Base-by-base conservation (phyloP, 2,329 filamentous ascomycete species). In the Aureobasidium melanogenum region DNA sequence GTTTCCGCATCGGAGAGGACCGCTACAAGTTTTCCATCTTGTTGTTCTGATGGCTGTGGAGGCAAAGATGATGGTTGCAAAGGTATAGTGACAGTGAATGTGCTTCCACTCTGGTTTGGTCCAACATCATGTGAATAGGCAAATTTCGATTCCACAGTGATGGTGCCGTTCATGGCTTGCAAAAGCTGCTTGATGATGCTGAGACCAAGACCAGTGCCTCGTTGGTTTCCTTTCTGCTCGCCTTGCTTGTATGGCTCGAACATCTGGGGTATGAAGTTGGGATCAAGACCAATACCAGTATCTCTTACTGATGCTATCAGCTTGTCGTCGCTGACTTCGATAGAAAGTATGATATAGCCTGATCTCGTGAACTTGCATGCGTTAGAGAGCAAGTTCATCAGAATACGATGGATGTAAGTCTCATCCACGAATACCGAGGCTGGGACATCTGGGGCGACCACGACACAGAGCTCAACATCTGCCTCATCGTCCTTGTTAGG, bases 231-330 rank as follows among this genome's bases (percentile, higher is more conserved):
- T 62, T 69, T 59, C 14, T 67, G 69, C 48, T 71, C 15, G 63
- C 64, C 90, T 72, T 95, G 90, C 0, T 95, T 88, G 69, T 95
- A 95, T 0, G 91, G 91, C 70, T 95, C 90, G 69, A 95, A 95
- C 6, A 95, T 88, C 66, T 86, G 86, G 60, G 88, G 79, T 66
- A 90, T 88, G 73, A 94, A 84, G 64, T 86, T 78, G 6, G 84
- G 81, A 0, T 89, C 84, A 62, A 95, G 93, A 19, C 91, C 90
- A 0, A 89, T 89, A 0, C 90, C 90, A 0, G 85, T 91, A 66
- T 95, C 91, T 71, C 91, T 82, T 0, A 95, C 89, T 69, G 54
- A 67, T 9, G 44, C 57, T 30, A 63, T 43, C 26, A 63, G 19
- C 17, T 52, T 34, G 28, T 57, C 43, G 22, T 44, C 57, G 30